Evolutionary conservation across 352 stramenopile genomes (phyloP).

Genomic region (Globisporangium takayamanum): DNA sequence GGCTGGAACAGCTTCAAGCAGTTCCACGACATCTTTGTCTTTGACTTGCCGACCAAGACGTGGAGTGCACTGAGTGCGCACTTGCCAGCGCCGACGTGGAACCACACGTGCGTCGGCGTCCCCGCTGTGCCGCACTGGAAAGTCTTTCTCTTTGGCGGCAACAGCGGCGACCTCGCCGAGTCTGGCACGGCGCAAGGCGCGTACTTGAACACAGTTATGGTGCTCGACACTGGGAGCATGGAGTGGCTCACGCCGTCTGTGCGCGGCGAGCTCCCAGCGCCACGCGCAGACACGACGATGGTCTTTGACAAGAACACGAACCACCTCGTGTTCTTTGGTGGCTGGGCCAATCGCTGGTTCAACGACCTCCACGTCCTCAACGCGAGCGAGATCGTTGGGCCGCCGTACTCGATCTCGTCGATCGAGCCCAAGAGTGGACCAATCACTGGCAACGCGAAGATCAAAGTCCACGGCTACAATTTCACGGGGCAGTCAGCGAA

Average conservation of each 20-base stretch:
- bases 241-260: conserved; percentile 57
- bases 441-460: conserved; percentile 90
- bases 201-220: conserved; percentile 87
- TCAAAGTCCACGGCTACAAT: conserved; percentile 90
- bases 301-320: conserved; percentile 90
- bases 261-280: conserved; percentile 73
- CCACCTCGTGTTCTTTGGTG: conserved; percentile 92
- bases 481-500: conserved; percentile 86
- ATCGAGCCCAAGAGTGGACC: conserved; percentile 90
- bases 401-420: conserved; percentile 91
- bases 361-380: conserved; percentile 91
- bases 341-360: conserved; percentile 95
- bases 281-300: conserved; percentile 91
- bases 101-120: conserved; percentile 92
- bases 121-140: conserved; percentile 96
- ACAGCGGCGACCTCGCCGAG: conserved; percentile 90
- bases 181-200: conserved; percentile 81
- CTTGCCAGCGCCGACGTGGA: conserved; percentile 85
- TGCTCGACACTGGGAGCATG: conserved; percentile 90
- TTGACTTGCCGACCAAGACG: conserved; percentile 80
- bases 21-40: conserved; percentile 95
- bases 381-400: conserved; percentile 92
- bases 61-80: conserved; percentile 74
- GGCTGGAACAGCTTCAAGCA: conserved; percentile 95
- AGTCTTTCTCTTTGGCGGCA: conserved; percentile 96